Conservation (phyloP, 768 basidiomycete species). For the Termitomyces sp. region DNA sequence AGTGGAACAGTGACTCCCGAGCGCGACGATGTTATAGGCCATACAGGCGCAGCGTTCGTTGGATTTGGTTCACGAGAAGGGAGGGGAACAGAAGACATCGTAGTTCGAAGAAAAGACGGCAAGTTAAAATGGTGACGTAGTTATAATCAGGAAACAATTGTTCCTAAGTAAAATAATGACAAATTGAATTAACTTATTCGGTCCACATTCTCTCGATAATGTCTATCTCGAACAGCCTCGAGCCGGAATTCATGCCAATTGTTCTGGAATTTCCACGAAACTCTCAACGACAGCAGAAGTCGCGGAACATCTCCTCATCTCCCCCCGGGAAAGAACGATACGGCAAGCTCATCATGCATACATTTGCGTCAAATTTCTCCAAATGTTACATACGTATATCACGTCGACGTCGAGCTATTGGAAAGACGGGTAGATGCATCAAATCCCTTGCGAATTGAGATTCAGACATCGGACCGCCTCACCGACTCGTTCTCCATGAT, state of each 20-base stretch:
- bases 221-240: background rate
- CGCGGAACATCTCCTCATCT: too few relatives aligned
- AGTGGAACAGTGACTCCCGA: constrained; percentile 41
- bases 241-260: background rate
- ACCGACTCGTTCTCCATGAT: too few relatives aligned
- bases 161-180: background rate
- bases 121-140: background rate
- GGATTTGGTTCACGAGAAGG: constrained; percentile 25
- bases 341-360: background rate
- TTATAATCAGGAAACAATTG: background rate
- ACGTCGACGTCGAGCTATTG: too few relatives aligned
- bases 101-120: constrained; percentile 4
- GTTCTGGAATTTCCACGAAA: background rate
- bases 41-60: constrained; percentile 52
- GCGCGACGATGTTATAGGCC: constrained; percentile 53
- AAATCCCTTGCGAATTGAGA: too few relatives aligned
- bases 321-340: background rate
- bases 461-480: too few relatives aligned
- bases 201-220: background rate
- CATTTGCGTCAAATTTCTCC: too few relatives aligned
- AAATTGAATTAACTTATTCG: background rate
- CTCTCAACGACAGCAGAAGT: background rate
- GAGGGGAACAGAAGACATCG: constrained; percentile 31
- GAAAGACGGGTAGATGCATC: too few relatives aligned
- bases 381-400: too few relatives aligned